These are phyloP conservation scores for Fusarium drepaniforme DNA, from an alignment of 2,329 filamentous ascomycete species.

Conservation along the genomic window DNA sequence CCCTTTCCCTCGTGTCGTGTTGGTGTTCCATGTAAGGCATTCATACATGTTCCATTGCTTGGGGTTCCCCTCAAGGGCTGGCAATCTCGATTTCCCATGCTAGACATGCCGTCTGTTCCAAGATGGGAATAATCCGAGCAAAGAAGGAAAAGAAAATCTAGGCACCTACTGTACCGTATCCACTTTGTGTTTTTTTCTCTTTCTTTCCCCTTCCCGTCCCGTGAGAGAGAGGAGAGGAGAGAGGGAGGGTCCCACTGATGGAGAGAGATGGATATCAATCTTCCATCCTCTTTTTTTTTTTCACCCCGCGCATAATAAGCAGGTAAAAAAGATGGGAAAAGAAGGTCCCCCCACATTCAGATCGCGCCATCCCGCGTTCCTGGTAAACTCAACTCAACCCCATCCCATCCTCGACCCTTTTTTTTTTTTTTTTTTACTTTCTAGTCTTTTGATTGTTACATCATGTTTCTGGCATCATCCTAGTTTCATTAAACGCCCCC, in stretches of 20 bases:
- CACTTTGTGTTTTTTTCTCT: background rate
- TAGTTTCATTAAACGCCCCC: background rate
- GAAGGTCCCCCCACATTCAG: background rate
- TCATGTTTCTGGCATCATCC: slow-evolving; percentile 32
- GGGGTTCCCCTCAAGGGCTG: background rate
- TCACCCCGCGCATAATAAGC: background rate
- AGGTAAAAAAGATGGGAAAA: background rate
- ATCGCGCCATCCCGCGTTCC: slow-evolving; percentile 41
- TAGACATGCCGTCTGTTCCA: slow-evolving; percentile 3
- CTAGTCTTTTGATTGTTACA: background rate
- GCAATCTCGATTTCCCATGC: slow-evolving; percentile 2
- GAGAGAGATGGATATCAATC: background rate
- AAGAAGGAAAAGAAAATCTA: background rate
- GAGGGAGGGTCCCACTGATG: background rate
- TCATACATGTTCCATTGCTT: slow-evolving; percentile 1
- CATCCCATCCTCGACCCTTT: background rate
- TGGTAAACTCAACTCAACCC: slow-evolving; percentile 27
- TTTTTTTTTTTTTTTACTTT: background rate
- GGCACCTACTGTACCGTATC: background rate
- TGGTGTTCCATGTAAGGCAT: slow-evolving; percentile 5
- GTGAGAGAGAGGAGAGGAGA: background rate
- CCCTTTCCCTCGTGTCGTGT: background rate
- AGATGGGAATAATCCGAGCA: background rate
- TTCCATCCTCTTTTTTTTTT: background rate
- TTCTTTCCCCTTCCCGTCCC: background rate